These are phyloP conservation scores for Picochlorum sp. DNA, from an alignment of 139 green algal species.

Conservation along the genomic window DNA sequence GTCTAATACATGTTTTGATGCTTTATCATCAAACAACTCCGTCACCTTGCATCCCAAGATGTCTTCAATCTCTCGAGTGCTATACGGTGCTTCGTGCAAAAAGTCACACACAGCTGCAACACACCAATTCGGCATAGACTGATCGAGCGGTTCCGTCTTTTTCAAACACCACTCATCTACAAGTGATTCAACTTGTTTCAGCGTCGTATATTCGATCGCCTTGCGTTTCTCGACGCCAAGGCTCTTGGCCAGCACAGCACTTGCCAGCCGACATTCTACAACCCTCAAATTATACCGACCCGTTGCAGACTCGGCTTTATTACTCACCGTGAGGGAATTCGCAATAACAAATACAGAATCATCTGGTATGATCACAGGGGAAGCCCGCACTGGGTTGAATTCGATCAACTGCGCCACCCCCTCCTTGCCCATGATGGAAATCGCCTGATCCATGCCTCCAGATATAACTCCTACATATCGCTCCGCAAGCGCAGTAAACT, in stretches of 20 bases:
- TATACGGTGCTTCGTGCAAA: slow-evolving; percentile 43
- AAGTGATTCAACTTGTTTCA: slow-evolving; percentile 33
- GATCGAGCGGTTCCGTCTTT: neutral
- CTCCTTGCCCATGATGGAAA: slow-evolving; percentile 77
- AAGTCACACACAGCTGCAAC: slow-evolving; percentile 42
- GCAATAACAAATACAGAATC: slow-evolving; percentile 85
- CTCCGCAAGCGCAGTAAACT: slow-evolving; percentile 70
- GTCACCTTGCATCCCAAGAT: slow-evolving; percentile 42
- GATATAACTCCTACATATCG: slow-evolving; percentile 74
- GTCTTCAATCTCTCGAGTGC: slow-evolving; percentile 42
- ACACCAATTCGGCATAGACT: neutral
- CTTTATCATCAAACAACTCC: slow-evolving; percentile 46
- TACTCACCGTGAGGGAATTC: slow-evolving; percentile 83
- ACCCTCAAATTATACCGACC: slow-evolving; percentile 90
- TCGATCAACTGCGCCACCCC: slow-evolving; percentile 66
- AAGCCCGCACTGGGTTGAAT: slow-evolving; percentile 68
- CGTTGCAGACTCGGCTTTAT: slow-evolving; percentile 84
- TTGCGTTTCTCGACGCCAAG: slow-evolving; percentile 43
- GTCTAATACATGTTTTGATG: slow-evolving; percentile 34
- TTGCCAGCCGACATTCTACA: slow-evolving; percentile 82
- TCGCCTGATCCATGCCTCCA: slow-evolving; percentile 97
- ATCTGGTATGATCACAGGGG: slow-evolving; percentile 71
- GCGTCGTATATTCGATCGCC: neutral
- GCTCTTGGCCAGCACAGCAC: slow-evolving; percentile 54
- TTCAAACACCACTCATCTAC: slow-evolving; percentile 19